phyloP scores from a whole-genome alignment of 129 eudicot species.

The Rutidosis leptorrhynchoides region DNA sequence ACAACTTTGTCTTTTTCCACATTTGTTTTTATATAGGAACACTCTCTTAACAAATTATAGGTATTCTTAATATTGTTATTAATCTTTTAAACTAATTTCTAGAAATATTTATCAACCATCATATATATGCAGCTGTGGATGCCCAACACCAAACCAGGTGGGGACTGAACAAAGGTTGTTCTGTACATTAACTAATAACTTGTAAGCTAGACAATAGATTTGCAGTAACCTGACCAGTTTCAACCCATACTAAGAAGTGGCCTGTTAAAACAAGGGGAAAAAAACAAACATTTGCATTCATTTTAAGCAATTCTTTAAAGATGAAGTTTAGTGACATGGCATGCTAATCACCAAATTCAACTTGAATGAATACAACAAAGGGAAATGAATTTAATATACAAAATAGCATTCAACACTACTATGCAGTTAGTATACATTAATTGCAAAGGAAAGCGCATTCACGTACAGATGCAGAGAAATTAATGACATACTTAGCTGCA shows the following conservation, averaged over 20 bases:
- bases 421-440: background rate
- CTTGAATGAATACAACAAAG: background rate
- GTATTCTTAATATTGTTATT: background rate
- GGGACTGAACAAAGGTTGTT: too few relatives aligned
- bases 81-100: too few relatives aligned
- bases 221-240: background rate
- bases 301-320: background rate
- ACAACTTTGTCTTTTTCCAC: background rate
- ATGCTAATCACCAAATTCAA: background rate
- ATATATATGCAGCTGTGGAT: background rate
- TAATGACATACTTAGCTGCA: constrained; percentile 9
- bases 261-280: background rate
- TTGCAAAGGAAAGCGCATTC: background rate
- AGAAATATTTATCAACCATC: background rate
- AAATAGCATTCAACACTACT: constrained; percentile 8
- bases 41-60: background rate
- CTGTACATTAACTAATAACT: too few relatives aligned
- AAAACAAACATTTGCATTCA: background rate
- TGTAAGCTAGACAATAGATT: background rate
- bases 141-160: background rate
- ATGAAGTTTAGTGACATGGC: constrained; percentile 11
- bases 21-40: background rate
- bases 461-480: background rate
- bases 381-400: background rate
- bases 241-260: background rate